Conservation (phyloP, 768 basidiomycete species). For the Hemileccinum impolitum region DNA sequence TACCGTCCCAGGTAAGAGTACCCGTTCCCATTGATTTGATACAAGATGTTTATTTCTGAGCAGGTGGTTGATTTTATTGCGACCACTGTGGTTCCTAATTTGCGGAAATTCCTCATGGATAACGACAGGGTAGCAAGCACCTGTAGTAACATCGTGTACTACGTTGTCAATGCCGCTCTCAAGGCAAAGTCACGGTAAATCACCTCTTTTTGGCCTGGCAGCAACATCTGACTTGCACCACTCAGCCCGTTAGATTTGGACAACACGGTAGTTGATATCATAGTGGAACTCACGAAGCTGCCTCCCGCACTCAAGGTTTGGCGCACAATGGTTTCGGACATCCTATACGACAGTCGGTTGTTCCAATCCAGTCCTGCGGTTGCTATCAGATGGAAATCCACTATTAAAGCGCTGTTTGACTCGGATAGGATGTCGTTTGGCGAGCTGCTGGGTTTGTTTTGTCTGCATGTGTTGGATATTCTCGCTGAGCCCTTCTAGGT, state of each 20-base stretch:
- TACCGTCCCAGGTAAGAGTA: constrained; percentile 26
- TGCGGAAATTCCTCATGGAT: constrained; percentile 79
- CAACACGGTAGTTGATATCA: constrained; percentile 55
- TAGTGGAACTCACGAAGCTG: constrained; percentile 76
- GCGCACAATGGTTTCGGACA: constrained; percentile 75
- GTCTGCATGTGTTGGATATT: constrained; percentile 28
- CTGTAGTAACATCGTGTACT: constrained; percentile 82
- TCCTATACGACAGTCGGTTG: constrained; percentile 80
- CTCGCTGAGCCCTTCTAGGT: constrained; percentile 39
- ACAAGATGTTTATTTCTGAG: constrained; percentile 4
- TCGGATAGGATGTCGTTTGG: constrained; percentile 81
- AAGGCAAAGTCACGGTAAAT: constrained; percentile 71
- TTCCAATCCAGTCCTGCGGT: constrained; percentile 69
- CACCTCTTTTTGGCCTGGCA: background rate
- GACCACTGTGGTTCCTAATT: constrained; percentile 60
- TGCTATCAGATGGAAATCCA: constrained; percentile 66
- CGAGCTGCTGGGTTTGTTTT: constrained; percentile 71
- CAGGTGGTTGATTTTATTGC: constrained; percentile 76
- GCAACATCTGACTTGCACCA: constrained; percentile 9
- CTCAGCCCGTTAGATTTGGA: constrained; percentile 81
- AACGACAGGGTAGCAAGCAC: constrained; percentile 76
- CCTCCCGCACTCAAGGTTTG: constrained; percentile 80
- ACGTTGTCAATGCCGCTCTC: constrained; percentile 77
- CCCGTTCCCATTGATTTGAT: constrained; percentile 15
- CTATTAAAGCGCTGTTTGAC: constrained; percentile 79